phyloP scores from a whole-genome alignment of 176 grass and related monocot genomes.

The Pontederia paniculata region DNA sequence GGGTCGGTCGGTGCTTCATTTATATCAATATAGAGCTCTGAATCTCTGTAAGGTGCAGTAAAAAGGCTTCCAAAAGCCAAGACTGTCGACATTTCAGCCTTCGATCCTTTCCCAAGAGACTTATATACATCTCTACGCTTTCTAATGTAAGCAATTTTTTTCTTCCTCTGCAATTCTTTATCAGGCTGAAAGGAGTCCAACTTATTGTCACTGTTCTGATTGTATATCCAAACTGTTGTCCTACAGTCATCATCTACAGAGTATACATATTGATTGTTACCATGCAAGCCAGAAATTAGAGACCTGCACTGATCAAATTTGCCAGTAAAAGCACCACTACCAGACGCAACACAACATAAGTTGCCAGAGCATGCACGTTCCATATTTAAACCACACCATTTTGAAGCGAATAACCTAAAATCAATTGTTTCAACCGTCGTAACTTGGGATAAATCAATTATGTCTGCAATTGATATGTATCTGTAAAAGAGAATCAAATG shows the following conservation, averaged over 20 bases:
- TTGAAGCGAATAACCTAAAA: constrained; percentile 68
- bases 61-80: constrained; percentile 94
- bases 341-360: constrained; percentile 61
- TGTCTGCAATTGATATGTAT: constrained; percentile 72
- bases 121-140: constrained; percentile 62
- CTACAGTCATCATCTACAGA: constrained; percentile 69
- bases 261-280: constrained; percentile 47
- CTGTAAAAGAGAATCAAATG: constrained; percentile 29
- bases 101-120: constrained; percentile 59
- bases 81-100: constrained; percentile 48
- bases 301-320: constrained; percentile 54
- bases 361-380: constrained; percentile 45
- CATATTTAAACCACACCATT: constrained; percentile 72
- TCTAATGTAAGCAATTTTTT: constrained; percentile 56
- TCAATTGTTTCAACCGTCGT: constrained; percentile 57
- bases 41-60: constrained; percentile 72
- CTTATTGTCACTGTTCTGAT: constrained; percentile 33
- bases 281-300: constrained; percentile 51
- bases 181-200: constrained; percentile 89
- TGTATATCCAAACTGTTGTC: constrained; percentile 83
- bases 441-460: constrained; percentile 56
- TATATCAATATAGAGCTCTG: constrained; percentile 82
- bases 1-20: constrained; percentile 49
- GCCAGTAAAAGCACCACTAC: constrained; percentile 26
- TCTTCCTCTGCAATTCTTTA: constrained; percentile 61